Evolutionary conservation across 2,329 filamentous ascomycete genomes (phyloP), one percentile per base, ranked within the genome.

Genomic region (Apiospora phragmitis): DNA sequence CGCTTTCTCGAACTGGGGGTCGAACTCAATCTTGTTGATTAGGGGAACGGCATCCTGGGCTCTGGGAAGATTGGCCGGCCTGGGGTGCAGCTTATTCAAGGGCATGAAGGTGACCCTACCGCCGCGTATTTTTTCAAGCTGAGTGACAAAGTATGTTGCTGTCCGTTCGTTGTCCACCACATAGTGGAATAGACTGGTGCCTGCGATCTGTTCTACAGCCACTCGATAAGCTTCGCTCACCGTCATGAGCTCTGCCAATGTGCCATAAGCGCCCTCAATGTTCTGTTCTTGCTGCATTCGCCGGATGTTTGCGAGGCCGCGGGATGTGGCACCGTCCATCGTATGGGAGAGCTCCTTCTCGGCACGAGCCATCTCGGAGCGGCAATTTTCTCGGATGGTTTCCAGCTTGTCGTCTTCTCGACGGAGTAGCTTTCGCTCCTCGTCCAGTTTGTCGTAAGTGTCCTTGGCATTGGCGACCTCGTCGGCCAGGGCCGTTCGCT

Each of bases 31-130:
- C 81, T 97, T 97, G 77, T 91, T 92, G 70, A 98, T 86, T 76
- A 99, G 89, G 1, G 94, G 94, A 45, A 97, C 90, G 2, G 94
- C 95, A 80, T 98, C 95, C 73, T 91, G 93, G 0, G 94, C 93
- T 72, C 93, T 91, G 4, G 96, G 95, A 72, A 98, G 88, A 75
- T 95, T 95, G 68, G 89, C 83, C 21, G 89, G 86, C 70, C 90
- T 90, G 0, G 91, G 89, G 69, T 90, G 90, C 43, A 99, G 84
- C 73, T 95, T 91, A 73, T 94, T 95, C 26, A 99, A 86, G 0
- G 96, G 96, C 88, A 98, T 95, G 77, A 98, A 98, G 0, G 97
- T 99, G 24, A 99, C 89, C 78, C 96, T 90, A 16, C 96, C 96
- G 21, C 93, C 92, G 72, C 91, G 92, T 75, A 94, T 90, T 74